Conservation (phyloP, 116 monocot genomes). For the Zostera marina region DNA sequence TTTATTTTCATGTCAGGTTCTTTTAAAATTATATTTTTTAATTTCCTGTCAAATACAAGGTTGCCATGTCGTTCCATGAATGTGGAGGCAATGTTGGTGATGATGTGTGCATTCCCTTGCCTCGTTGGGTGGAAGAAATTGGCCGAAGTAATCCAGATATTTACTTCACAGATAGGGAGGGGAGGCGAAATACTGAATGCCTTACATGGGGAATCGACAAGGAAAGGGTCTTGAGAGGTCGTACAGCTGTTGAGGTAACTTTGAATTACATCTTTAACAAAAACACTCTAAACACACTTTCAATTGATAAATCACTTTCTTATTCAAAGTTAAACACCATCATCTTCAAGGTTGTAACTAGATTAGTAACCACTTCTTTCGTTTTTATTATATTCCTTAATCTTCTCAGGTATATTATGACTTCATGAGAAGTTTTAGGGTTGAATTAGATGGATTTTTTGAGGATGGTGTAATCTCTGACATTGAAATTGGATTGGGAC, state of each 20-base stretch:
- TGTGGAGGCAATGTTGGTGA: constrained; percentile 80
- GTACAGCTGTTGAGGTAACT: constrained; percentile 66
- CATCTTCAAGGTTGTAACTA: constrained; percentile 17
- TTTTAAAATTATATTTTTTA: not conserved
- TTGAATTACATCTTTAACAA: not conserved
- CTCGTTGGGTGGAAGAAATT: constrained; percentile 69
- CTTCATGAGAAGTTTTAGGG: constrained; percentile 90
- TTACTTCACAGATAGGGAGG: constrained; percentile 73
- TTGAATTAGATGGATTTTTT: constrained; percentile 75
- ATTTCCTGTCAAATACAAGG: constrained; percentile 15
- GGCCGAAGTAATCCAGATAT: constrained; percentile 78
- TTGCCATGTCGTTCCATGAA: constrained; percentile 93
- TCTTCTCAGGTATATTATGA: constrained; percentile 81
- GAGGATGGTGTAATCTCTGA: constrained; percentile 79
- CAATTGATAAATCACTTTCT: not conserved
- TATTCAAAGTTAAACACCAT: not conserved
- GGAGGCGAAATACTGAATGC: constrained; percentile 61
- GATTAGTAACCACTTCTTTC: constrained; percentile 54
- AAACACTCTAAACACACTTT: not conserved
- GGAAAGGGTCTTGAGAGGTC: constrained; percentile 77
- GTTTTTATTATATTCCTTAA: not conserved
- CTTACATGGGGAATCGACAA: constrained; percentile 80
- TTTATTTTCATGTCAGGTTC: not conserved
- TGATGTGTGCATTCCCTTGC: constrained; percentile 64
- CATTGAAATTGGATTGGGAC: constrained; percentile 81